Evolutionary conservation across 1,284 basidiomycete species (phyloP).

Genomic region (Tylopilus orsonianus): DNA sequence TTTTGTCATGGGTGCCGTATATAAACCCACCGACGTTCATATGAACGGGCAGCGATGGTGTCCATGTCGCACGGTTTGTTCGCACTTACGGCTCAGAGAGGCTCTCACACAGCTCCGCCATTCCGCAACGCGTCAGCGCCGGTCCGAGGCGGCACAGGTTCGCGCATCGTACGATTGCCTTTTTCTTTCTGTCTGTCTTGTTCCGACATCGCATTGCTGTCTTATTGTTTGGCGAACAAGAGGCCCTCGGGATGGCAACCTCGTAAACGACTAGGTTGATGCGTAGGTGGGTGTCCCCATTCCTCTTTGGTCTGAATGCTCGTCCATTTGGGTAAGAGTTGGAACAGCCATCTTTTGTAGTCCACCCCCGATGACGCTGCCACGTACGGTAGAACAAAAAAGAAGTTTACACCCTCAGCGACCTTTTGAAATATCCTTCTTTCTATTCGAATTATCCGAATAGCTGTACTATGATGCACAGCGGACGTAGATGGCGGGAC

Average conservation of each 20-base stretch:
- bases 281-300: neutral
- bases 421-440: neutral
- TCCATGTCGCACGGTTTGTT: neutral
- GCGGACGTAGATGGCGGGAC: neutral
- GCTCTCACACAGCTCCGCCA: constrained; percentile 1
- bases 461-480: neutral
- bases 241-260: neutral
- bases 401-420: neutral
- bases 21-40: neutral
- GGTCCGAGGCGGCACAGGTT: neutral
- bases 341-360: neutral
- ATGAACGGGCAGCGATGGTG: neutral
- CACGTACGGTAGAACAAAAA: neutral
- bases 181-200: neutral
- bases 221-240: neutral
- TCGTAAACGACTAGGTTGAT: no score
- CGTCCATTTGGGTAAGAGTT: neutral
- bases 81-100: neutral
- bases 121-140: neutral
- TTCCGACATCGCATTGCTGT: neutral
- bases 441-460: neutral
- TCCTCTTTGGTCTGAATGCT: neutral
- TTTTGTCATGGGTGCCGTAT: neutral
- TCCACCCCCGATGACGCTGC: no score
- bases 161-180: neutral